Evolutionary conservation across 108 stramenopile species (phyloP).

Genomic region (Nannochloropsis granulata): DNA sequence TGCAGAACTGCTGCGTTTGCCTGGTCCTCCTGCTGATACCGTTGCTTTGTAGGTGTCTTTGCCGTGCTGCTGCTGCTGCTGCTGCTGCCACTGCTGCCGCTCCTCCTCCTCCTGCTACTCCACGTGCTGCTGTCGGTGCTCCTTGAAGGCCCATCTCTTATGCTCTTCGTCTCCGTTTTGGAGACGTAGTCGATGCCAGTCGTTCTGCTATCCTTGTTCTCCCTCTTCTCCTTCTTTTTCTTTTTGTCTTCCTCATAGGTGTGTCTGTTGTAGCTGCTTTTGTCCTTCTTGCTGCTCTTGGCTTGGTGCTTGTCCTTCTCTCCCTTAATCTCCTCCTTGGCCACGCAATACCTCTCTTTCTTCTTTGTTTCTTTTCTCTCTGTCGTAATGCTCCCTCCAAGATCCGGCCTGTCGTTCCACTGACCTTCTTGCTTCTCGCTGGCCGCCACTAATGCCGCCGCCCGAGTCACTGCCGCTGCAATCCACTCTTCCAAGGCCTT

Average conservation of each 20-base stretch:
- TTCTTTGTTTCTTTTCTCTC: too few relatives aligned
- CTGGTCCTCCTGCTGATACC: neutral
- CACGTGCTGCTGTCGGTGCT: too few relatives aligned
- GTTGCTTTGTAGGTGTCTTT: neutral
- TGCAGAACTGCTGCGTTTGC: neutral
- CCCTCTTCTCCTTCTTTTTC: neutral
- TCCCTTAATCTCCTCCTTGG: neutral
- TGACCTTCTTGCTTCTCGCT: neutral
- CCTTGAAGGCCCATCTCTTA: too few relatives aligned
- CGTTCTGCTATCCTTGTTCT: neutral
- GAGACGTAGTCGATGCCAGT: neutral
- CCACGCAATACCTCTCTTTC: neutral
- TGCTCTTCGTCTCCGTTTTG: neutral
- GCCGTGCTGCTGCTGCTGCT: neutral
- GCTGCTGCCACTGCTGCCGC: neutral
- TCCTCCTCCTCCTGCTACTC: too few relatives aligned
- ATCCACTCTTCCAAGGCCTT: neutral
- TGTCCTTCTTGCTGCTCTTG: neutral
- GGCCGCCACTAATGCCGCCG: too few relatives aligned
- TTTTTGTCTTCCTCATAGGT: neutral
- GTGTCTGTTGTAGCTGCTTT: neutral
- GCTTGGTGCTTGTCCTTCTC: neutral
- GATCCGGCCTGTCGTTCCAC: neutral
- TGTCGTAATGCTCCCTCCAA: too few relatives aligned
- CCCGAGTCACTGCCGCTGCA: neutral